Conservation (phyloP, 441 rosid genomes). For the Euphorbia celastroides region DNA sequence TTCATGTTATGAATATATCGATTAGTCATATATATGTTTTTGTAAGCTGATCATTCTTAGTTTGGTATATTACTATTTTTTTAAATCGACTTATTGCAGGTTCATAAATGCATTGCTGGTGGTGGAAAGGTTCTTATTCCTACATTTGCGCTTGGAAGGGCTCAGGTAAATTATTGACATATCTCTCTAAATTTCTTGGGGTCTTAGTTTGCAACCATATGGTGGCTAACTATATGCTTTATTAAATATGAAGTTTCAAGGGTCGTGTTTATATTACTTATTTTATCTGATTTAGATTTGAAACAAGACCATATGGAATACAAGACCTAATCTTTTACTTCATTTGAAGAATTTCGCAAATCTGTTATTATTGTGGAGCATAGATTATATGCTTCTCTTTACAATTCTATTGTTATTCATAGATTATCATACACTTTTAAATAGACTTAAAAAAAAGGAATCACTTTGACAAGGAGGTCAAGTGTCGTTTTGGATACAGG, state of each 20-base stretch:
- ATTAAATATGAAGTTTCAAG: background rate
- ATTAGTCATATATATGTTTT: background rate
- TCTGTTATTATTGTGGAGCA: no score
- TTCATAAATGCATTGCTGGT: constrained; percentile 82
- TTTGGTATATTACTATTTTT: background rate
- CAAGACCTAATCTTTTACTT: constrained; percentile 1
- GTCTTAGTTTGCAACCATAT: background rate
- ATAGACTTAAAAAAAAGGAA: background rate
- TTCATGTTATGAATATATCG: background rate
- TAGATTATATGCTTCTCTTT: no score
- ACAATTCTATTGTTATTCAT: background rate
- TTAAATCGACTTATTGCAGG: constrained; percentile 33
- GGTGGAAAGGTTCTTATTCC: constrained; percentile 98
- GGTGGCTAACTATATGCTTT: background rate
- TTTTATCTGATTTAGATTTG: background rate
- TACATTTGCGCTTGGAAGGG: constrained; percentile 96
- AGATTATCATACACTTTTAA: background rate
- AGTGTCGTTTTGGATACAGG: background rate
- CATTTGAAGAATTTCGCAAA: background rate
- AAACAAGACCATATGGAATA: background rate
- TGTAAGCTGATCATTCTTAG: background rate
- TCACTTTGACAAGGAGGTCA: constrained; percentile 2
- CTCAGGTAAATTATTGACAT: constrained; percentile 54
- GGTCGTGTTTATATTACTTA: background rate
- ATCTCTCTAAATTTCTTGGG: constrained; percentile 3